Conservation (phyloP, 306 rosid genomes). For the Aeschynomene evenia region DNA sequence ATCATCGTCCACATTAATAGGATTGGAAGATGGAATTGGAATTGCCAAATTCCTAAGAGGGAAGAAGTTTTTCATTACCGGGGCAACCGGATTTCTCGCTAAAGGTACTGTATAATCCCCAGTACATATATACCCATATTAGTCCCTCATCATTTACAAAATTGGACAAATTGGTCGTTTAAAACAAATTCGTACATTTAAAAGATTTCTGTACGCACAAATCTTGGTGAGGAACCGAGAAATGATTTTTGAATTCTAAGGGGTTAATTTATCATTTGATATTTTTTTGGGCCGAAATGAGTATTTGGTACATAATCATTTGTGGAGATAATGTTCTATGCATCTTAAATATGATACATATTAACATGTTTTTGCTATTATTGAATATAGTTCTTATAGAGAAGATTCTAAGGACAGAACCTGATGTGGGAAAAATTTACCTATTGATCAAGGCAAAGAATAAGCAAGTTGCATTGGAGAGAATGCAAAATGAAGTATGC, state of each 20-base stretch:
- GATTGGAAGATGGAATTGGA: conserved; percentile 73
- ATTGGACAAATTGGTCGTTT: too few relatives aligned
- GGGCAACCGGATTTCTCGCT: conserved; percentile 92
- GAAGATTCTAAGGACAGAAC: conserved; percentile 85
- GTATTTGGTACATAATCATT: too few relatives aligned
- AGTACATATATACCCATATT: too few relatives aligned
- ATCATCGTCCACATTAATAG: conserved; percentile 43
- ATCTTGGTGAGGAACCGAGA: too few relatives aligned
- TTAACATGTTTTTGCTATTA: conserved; percentile 4
- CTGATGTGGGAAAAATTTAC: conserved; percentile 83
- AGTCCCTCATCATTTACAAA: too few relatives aligned
- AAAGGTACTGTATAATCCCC: conserved; percentile 64
- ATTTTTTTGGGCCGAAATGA: too few relatives aligned
- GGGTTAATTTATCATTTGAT: too few relatives aligned
- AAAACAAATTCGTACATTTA: too few relatives aligned
- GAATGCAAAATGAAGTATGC: conserved; percentile 75
- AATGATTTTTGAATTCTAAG: too few relatives aligned
- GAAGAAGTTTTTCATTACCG: conserved; percentile 75
- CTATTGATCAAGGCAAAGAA: conserved; percentile 84
- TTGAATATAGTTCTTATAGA: conserved; percentile 71
- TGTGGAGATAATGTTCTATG: neutral
- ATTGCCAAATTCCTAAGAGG: conserved; percentile 79
- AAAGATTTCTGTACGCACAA: too few relatives aligned
- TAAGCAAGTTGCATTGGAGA: conserved; percentile 78
- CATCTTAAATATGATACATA: neutral